Base-by-base conservation (phyloP, 306 rosid genomes). In the Luffa acutangula region DNA sequence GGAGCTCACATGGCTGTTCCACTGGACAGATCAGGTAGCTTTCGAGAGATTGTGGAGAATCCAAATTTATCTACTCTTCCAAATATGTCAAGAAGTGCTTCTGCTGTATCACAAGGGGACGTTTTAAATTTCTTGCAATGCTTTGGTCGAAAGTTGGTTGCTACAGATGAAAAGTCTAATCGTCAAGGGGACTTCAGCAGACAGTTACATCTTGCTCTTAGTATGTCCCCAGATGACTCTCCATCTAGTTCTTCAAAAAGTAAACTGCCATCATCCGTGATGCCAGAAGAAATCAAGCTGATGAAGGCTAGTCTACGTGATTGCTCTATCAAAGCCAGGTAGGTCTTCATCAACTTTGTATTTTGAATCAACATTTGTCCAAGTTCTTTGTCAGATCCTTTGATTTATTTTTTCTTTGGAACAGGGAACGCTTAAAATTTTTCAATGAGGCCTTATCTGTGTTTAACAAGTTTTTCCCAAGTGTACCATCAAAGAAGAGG, bases 21-120 rank as follows among this genome's bases (percentile, higher is more conserved):
- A 84, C 79, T 95, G 86, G 99, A 95, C 75, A 92, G 97, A 88
- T 86, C 97, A 43, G 87, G 89, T 81, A 95, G 97, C 94, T 87
- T 91, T 82, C 99, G 97, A 3, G 97, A 91, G 85, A 87, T 88
- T 84, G 81, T 81, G 89, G 97, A 93, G 78, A 95, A 89, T 89
- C 90, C 97, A 83, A 90, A 84, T 80, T 82, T 87, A 80, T 89
- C 97, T 83, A 85, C 98, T 80, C 95, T 91, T 79, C 95, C 98
- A 25, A 95, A 83, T 85, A 89, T 91, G 97, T 89, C 90, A 43
- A 89, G 98, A 89, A 89, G 90, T 85, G 78, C 90, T 76, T 89
- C 97, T 79, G 54, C 90, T 72, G 86, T 85, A 79, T 80, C 87
- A 15, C 97, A 85, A 60, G 97, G 87, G 82, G 97, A 91, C 76